phyloP scores from a whole-genome alignment of 2,329 filamentous ascomycete species.

The Ascochyta viciae-villosae region DNA sequence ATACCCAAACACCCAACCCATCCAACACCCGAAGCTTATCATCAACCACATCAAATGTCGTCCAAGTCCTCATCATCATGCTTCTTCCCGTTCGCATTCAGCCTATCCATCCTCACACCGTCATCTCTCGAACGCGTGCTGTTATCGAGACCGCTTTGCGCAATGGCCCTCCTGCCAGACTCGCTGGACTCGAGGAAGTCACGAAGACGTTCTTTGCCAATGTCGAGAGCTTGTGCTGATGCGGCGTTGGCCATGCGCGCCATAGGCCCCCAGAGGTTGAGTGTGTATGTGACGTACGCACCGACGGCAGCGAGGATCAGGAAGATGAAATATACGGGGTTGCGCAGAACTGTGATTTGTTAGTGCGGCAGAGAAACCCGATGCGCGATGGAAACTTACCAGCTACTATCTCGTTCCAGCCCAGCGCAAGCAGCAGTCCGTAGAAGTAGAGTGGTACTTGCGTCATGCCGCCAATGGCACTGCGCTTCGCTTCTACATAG shows the following conservation, averaged over 20 bases:
- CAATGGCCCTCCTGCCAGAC: constrained; percentile 80
- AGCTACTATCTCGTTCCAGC: constrained; percentile 98
- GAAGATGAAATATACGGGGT: constrained; percentile 91
- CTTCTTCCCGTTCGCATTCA: constrained; percentile 54
- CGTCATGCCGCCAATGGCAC: constrained; percentile 92
- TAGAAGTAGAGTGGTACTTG: constrained; percentile 97
- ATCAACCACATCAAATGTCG: constrained; percentile 40
- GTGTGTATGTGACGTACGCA: constrained; percentile 87
- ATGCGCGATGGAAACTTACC: constrained; percentile 66
- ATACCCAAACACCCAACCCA: constrained; percentile 4
- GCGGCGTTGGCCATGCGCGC: constrained; percentile 94
- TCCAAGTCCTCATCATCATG: constrained; percentile 42
- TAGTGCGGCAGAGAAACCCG: constrained; percentile 9
- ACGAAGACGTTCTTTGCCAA: constrained; percentile 88
- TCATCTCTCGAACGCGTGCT: constrained; percentile 24
- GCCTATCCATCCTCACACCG: constrained; percentile 46
- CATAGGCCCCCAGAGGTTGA: constrained; percentile 96
- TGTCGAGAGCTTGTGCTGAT: constrained; percentile 82
- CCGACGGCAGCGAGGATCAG: constrained; percentile 77
- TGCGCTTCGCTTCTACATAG: constrained; percentile 96
- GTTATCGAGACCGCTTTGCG: constrained; percentile 59
- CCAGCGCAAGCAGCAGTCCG: constrained; percentile 82
- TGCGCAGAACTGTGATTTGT: constrained; percentile 76
- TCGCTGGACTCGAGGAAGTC: constrained; percentile 91
- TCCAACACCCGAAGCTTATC: background rate